These are phyloP conservation scores for Psilocybe sp. DNA, from an alignment of 768 basidiomycete genomes.

Conservation along the genomic window DNA sequence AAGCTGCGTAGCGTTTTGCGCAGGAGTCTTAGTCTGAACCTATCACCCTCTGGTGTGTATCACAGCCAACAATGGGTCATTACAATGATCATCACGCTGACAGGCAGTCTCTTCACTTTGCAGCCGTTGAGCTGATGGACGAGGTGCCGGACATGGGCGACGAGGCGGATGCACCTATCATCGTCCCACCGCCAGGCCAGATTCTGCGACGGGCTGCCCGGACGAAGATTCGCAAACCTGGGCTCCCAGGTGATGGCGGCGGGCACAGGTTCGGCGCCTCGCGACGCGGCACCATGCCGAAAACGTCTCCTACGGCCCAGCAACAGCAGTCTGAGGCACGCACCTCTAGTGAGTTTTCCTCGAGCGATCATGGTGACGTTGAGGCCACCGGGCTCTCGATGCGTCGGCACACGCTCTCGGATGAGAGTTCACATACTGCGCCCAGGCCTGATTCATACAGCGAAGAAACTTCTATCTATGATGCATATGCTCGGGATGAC, in stretches of 20 bases:
- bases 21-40: constrained; percentile 85
- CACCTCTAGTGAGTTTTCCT: constrained; percentile 69
- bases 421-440: constrained; percentile 34
- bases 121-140: constrained; percentile 69
- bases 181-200: constrained; percentile 83
- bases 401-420: constrained; percentile 43
- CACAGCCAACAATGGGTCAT: background rate
- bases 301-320: constrained; percentile 16
- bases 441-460: constrained; percentile 71
- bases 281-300: constrained; percentile 32
- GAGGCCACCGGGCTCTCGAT: constrained; percentile 31
- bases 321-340: constrained; percentile 39
- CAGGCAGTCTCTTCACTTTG: constrained; percentile 3
- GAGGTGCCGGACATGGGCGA: constrained; percentile 67
- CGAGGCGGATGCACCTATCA: constrained; percentile 88
- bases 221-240: constrained; percentile 92
- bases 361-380: constrained; percentile 65
- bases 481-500: constrained; percentile 66
- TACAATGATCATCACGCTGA: background rate
- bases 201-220: constrained; percentile 90
- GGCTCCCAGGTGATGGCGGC: constrained; percentile 69
- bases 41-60: constrained; percentile 79
- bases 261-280: constrained; percentile 77
- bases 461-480: constrained; percentile 81
- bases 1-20: constrained; percentile 76